Evolutionary conservation across 139 green algal genomes (phyloP), one percentile per base, ranked within the genome.

Genomic region (Gonium pectorale): DNA sequence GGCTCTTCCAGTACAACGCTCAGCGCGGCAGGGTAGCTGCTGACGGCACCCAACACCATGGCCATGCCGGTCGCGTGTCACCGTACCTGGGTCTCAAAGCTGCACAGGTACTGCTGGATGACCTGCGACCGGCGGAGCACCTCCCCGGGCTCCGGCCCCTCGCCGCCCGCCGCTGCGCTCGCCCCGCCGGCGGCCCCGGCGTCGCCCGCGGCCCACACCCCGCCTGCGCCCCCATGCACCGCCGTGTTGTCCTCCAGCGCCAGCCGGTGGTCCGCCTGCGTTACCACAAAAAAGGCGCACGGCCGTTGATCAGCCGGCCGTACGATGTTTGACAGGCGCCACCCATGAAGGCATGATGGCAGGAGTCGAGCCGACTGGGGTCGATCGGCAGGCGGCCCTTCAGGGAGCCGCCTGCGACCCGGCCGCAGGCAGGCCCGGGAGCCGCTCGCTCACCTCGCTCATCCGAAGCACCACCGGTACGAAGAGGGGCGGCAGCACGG

Each of bases 381-480:
- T 54, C 11, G 15, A 54, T 11, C 13, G 46, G 46, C 46, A 15
- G 46, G 13, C 13, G 46, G 15, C 46, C 46, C 13, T 54, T 54
- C 46, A 54, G 46, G 13, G 46, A 54, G 46, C 46, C 13, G 13
- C 13, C 46, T 54, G 11, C 11, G 46, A 11, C 46, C 46, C 11
- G 13, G 15, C 46, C 46, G 15, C 46, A 15, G 13, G 13, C 46
- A 54, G 11, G 21, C 7, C 54, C 54, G 19, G 54, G 21, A 63
- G 54, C 54, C 22, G 2, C 27, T 8, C 26, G 21, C 74, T 33
- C 41, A 73, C 64, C 41, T 91, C 85, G 33, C 86, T 83, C 87
- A 96, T 91, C 26, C 71, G 56, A 27, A 96, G 85, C 44, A 94
- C 85, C 11, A 96, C 89, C 0, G 93, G 93, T 31, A 96, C 92